Base-by-base conservation (phyloP, 1,284 basidiomycete species). In the Cutaneotrichosporon sp. region DNA sequence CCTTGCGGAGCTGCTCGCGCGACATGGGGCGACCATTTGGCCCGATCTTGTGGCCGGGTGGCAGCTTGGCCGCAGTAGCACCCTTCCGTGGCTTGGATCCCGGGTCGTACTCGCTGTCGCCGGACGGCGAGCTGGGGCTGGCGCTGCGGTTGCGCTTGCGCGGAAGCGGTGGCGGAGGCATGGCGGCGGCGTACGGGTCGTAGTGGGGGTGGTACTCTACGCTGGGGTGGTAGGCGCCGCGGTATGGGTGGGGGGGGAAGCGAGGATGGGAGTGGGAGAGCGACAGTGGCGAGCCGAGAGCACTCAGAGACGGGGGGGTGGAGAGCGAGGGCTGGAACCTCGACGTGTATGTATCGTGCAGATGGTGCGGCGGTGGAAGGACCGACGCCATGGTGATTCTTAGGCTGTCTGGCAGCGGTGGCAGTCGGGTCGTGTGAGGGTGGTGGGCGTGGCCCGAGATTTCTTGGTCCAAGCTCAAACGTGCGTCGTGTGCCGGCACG, bases 1-100 rank as follows among this genome's bases (percentile, higher is more conserved):
- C 77, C 59, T 79, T 80, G 18, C 79, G 60, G 24, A 80, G 59
- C 34, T 68, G 67, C 54, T 80, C 79, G 45, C 77, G 65, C 11
- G 74, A 75, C 67, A 74, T 63, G 3, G 62, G 59, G 5, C 66
- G 56, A 2, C 72, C 69, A 10, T 64, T 60, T 11, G 61, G 61
- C 2, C 59, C 61, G 13, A 54, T 25, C 43, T 64, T 60, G 27
- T 42, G 38, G 18, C 18, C 46, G 9, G 14, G 49, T 31, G 25
- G 45, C 8, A 3, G 43, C 3, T n/a, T 54, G 11, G 22, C 47
- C 4, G 18, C 38, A 42, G 13, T 14, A 53, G 4, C 5, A 54
- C 34, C 4, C 14, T 11, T 8, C 2, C 38, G 38, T 18, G 53
- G 52, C 51, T 55, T 58, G n/a, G 54, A 45, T 20, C 16, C 56